Evolutionary conservation across 441 rosid genomes (phyloP).

Genomic region (Croton laevigatus): DNA sequence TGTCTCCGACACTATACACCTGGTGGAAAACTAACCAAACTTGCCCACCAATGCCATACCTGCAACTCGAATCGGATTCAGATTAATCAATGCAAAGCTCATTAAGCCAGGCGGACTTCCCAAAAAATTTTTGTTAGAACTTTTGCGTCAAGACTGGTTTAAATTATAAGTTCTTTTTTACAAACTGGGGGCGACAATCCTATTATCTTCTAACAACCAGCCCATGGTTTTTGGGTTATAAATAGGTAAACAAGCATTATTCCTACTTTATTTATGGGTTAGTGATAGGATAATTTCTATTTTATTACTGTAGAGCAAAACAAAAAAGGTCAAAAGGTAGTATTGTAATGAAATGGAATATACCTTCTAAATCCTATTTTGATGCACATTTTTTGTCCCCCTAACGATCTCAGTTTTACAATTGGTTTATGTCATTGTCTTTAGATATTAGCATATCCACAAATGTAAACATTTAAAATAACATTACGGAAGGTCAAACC

Average conservation of each 20-base stretch:
- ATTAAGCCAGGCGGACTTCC: too few relatives aligned
- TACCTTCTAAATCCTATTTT: background rate
- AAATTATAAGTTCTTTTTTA: background rate
- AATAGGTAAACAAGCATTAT: background rate
- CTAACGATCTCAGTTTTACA: background rate
- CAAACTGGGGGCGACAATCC: background rate
- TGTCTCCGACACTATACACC: too few relatives aligned
- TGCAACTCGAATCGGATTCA: too few relatives aligned
- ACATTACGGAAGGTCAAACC: too few relatives aligned
- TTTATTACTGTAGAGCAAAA: background rate
- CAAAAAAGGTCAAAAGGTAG: background rate
- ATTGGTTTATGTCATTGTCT: background rate
- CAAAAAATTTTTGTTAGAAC: too few relatives aligned
- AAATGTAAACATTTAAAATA: background rate
- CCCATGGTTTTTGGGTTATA: conserved; percentile 5
- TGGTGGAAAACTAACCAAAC: too few relatives aligned
- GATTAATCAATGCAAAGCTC: too few relatives aligned
- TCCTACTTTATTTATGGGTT: background rate
- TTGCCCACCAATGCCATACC: too few relatives aligned
- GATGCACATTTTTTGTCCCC: background rate
- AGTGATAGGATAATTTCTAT: background rate
- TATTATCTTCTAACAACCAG: background rate
- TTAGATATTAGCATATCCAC: background rate
- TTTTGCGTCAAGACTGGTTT: too few relatives aligned
- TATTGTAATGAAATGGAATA: background rate